phyloP scores from a whole-genome alignment of 2,329 filamentous ascomycete genomes.

The Chrysosporium keratinophilum region DNA sequence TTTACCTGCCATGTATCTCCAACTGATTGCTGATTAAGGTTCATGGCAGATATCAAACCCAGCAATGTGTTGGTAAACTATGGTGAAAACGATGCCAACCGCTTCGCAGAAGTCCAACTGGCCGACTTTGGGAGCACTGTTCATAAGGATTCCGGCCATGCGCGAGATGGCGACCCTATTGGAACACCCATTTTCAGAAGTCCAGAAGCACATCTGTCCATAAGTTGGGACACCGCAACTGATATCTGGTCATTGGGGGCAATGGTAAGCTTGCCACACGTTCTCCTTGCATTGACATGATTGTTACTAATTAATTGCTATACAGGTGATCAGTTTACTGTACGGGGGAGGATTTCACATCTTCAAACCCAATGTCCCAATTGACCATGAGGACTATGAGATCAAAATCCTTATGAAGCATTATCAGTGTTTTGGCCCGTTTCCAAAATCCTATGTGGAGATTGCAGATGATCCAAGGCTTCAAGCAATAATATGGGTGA shows the following conservation, averaged over 20 bases:
- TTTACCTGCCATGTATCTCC: too few species aligned
- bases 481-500: too few species aligned
- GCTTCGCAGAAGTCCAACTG: slow-evolving; percentile 19
- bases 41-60: slow-evolving; percentile 17
- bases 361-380: slow-evolving; percentile 15
- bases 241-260: slow-evolving; percentile 18
- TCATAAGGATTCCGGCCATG: slow-evolving; percentile 12
- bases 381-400: slow-evolving; percentile 17
- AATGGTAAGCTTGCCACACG: slow-evolving; percentile 14
- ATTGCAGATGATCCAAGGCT: neutral
- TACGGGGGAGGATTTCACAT: slow-evolving; percentile 17
- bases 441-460: slow-evolving; percentile 17
- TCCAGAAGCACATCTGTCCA: slow-evolving; percentile 15
- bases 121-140: slow-evolving; percentile 18
- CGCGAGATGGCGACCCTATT: slow-evolving; percentile 13
- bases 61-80: slow-evolving; percentile 19
- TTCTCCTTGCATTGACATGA: neutral
- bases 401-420: slow-evolving; percentile 16
- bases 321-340: slow-evolving; percentile 17
- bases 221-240: slow-evolving; percentile 17
- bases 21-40: neutral
- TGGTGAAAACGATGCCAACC: neutral
- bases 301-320: neutral
- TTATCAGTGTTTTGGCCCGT: slow-evolving; percentile 17
- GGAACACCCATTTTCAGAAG: slow-evolving; percentile 17